Evolutionary conservation across 2,329 filamentous ascomycete genomes (phyloP).

Genomic region (Aschersonia sp.): DNA sequence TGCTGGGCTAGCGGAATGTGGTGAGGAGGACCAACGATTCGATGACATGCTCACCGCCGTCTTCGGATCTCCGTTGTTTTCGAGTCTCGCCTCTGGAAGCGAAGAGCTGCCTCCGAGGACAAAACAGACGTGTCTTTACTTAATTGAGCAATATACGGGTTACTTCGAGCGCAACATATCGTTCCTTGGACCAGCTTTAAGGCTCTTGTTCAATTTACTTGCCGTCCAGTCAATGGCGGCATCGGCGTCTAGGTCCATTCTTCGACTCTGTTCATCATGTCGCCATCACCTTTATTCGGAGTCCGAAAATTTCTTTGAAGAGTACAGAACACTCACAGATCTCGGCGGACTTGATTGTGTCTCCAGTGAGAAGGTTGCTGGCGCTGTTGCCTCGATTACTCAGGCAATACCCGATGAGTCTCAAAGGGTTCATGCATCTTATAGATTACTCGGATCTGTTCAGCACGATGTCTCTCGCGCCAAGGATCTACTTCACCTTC

Average conservation of each 20-base stretch:
- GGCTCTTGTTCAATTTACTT: constrained; percentile 59
- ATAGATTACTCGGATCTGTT: constrained; percentile 45
- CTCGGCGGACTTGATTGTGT: constrained; percentile 40
- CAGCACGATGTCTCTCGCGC: constrained; percentile 34
- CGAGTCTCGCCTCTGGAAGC: constrained; percentile 34
- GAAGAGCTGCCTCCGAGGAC: constrained; percentile 44
- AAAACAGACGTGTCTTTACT: constrained; percentile 51
- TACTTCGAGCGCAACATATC: constrained; percentile 61
- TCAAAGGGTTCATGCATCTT: constrained; percentile 37
- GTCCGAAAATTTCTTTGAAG: constrained; percentile 51
- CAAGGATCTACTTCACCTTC: constrained; percentile 8
- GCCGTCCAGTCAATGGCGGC: constrained; percentile 45
- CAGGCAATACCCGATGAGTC: constrained; percentile 51
- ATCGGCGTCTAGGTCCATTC: constrained; percentile 62
- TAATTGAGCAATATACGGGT: constrained; percentile 59
- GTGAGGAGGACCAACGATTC: constrained; percentile 39
- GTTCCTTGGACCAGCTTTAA: constrained; percentile 55
- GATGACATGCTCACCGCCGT: constrained; percentile 46
- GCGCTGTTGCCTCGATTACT: constrained; percentile 60
- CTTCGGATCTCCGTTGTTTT: constrained; percentile 45
- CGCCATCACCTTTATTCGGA: constrained; percentile 53
- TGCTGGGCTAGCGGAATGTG: constrained; percentile 51
- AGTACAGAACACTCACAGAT: constrained; percentile 54
- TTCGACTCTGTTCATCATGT: constrained; percentile 61
- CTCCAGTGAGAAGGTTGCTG: constrained; percentile 59